These are phyloP conservation scores for Misopates orontium DNA, from an alignment of 257 asterid species.

Conservation along the genomic window DNA sequence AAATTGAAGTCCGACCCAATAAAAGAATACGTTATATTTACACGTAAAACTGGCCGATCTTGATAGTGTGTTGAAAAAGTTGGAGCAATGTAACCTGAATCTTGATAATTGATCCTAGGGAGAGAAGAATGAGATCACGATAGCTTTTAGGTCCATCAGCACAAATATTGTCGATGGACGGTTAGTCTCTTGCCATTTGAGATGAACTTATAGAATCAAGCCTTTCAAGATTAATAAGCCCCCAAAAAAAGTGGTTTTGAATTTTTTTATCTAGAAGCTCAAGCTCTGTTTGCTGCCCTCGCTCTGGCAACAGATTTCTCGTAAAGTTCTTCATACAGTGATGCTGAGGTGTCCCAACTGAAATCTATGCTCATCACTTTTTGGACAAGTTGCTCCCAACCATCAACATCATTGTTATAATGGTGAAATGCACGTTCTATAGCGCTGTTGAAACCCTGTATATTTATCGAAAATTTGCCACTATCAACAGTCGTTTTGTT, in stretches of 20 bases:
- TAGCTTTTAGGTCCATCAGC: conserved; percentile 14
- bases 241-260: conserved; percentile 10
- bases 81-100: conserved; percentile 12
- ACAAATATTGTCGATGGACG: not conserved
- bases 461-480: conserved; percentile 5
- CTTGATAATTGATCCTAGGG: not conserved
- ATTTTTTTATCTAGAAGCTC: too few relatives aligned
- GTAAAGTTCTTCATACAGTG: conserved; percentile 82
- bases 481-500: conserved; percentile 9
- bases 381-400: conserved; percentile 71
- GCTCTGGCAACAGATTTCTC: conserved; percentile 67
- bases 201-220: conserved; percentile 22
- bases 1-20: too few relatives aligned
- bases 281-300: conserved; percentile 42
- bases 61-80: conserved; percentile 1
- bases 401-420: conserved; percentile 48
- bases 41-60: conserved; percentile 16
- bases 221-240: conserved; percentile 8
- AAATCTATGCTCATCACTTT: conserved; percentile 88
- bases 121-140: conserved; percentile 2
- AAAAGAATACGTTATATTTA: conserved; percentile 15
- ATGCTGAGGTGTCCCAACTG: conserved; percentile 90
- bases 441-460: conserved; percentile 69
- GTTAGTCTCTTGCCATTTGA: conserved; percentile 13
- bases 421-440: conserved; percentile 73